Conservation (phyloP, 2,329 filamentous ascomycete species). For the Penicillium janthinellum region DNA sequence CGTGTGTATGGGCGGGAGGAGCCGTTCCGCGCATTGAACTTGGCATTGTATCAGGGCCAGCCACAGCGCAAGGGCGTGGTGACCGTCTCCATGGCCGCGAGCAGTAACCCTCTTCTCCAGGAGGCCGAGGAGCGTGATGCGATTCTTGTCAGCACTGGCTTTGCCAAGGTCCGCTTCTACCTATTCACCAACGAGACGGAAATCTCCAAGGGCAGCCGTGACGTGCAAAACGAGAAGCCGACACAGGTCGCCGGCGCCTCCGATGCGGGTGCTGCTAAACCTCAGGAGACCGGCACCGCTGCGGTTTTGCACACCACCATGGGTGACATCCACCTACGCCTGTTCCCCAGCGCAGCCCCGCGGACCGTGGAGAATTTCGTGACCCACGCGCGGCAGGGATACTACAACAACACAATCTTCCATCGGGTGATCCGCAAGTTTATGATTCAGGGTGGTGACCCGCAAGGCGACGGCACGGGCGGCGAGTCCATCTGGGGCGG, state of each 20-base stretch:
- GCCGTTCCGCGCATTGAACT: slow-evolving; percentile 76
- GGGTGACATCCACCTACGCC: slow-evolving; percentile 88
- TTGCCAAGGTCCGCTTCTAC: slow-evolving; percentile 90
- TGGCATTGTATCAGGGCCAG: slow-evolving; percentile 90
- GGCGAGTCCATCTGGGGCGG: slow-evolving; percentile 92
- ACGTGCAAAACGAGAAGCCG: slow-evolving; percentile 94
- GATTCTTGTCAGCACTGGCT: slow-evolving; percentile 80
- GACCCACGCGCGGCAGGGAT: slow-evolving; percentile 82
- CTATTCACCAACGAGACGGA: slow-evolving; percentile 94
- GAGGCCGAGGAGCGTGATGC: slow-evolving; percentile 91
- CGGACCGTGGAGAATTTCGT: slow-evolving; percentile 98
- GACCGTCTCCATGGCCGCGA: slow-evolving; percentile 96
- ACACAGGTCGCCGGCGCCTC: slow-evolving; percentile 59
- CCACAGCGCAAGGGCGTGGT: slow-evolving; percentile 91
- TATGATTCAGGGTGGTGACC: slow-evolving; percentile 90
- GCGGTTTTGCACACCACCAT: slow-evolving; percentile 90
- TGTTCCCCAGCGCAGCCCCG: slow-evolving; percentile 91
- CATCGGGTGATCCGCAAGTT: slow-evolving; percentile 97
- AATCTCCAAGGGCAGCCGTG: slow-evolving; percentile 78
- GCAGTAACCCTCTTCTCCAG: slow-evolving; percentile 86
- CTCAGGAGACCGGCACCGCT: slow-evolving; percentile 71
- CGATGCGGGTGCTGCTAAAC: slow-evolving; percentile 57
- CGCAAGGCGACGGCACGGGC: slow-evolving; percentile 83
- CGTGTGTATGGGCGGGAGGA: slow-evolving; percentile 91
- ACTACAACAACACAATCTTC: slow-evolving; percentile 98